Conservation (phyloP, 441 rosid genomes). For the Populus hybrid region DNA sequence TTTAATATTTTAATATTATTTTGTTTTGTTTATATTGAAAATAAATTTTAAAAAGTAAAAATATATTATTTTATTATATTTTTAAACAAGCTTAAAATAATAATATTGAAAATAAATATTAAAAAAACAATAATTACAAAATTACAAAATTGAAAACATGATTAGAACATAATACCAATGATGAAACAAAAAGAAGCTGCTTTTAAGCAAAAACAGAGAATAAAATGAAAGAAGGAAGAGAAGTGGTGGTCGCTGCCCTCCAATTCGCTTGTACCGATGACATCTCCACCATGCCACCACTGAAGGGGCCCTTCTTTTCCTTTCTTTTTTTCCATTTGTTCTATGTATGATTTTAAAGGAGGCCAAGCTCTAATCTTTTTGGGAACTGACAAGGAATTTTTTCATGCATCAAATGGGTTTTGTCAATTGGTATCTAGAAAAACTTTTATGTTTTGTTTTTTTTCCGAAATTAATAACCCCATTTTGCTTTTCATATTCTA, state of each 20-base stretch:
- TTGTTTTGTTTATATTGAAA: no score
- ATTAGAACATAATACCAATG: not conserved
- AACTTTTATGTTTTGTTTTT: not conserved
- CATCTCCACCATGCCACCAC: conserved; percentile 51
- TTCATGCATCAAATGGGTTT: not conserved
- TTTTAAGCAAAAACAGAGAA: not conserved
- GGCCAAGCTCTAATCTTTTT: not conserved
- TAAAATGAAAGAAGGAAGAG: conserved; percentile 17
- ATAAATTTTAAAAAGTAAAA: no score
- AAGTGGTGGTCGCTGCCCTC: conserved; percentile 52
- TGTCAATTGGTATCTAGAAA: not conserved
- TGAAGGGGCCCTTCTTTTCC: conserved; percentile 37
- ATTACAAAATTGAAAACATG: not conserved
- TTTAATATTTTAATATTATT: no score
- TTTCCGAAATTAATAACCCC: no score
- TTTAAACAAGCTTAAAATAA: no score
- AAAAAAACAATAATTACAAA: not conserved
- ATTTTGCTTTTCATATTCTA: not conserved
- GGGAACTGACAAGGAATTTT: not conserved
- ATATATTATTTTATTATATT: no score
- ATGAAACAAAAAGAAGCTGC: not conserved
- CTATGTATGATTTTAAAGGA: not conserved
- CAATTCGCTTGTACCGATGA: conserved; percentile 72
- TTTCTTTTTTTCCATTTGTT: not conserved
- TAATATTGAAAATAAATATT: not conserved